phyloP scores from a whole-genome alignment of 176 grass and related monocot genomes.

The Coix lacrymajobi region DNA sequence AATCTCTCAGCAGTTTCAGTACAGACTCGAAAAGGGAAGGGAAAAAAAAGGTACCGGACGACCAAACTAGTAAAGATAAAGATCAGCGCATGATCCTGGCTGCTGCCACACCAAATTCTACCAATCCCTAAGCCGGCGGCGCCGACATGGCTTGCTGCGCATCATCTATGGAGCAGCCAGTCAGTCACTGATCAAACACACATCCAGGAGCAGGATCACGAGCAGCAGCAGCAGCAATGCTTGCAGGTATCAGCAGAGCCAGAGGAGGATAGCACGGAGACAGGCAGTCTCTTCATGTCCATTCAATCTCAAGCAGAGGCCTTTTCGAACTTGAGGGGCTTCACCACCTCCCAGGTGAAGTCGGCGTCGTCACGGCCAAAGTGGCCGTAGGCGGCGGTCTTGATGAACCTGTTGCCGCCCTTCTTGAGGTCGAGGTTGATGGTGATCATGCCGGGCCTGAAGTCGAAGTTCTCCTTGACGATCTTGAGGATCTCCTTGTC shows the following conservation, averaged over 20 bases:
- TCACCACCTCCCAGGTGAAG: conserved; percentile 72
- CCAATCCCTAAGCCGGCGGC: conserved; percentile 16
- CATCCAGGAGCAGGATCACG: conserved; percentile 27
- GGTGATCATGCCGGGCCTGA: conserved; percentile 64
- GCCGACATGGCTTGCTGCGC: neutral
- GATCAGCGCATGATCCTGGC: conserved; percentile 19
- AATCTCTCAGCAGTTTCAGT: conserved; percentile 25
- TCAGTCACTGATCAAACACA: conserved; percentile 39
- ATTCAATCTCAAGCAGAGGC: conserved; percentile 23
- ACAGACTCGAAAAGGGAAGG: conserved; percentile 5
- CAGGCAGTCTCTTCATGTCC: neutral
- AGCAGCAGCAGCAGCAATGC: neutral
- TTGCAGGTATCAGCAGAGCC: neutral
- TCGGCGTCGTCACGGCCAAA: conserved; percentile 52
- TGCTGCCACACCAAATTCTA: conserved; percentile 11
- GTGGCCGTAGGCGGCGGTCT: conserved; percentile 65
- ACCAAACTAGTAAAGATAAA: conserved; percentile 16
- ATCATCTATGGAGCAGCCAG: conserved; percentile 22
- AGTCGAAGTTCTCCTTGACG: conserved; percentile 68
- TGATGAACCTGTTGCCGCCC: conserved; percentile 62
- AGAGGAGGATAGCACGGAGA: neutral
- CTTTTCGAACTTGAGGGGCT: conserved; percentile 55
- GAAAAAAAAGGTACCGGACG: neutral
- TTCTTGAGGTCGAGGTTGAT: conserved; percentile 65
- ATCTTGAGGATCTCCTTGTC: conserved; percentile 72